Evolutionary conservation across 2,329 filamentous ascomycete genomes (phyloP).

Genomic region (Bimuria novae-zelandiae): DNA sequence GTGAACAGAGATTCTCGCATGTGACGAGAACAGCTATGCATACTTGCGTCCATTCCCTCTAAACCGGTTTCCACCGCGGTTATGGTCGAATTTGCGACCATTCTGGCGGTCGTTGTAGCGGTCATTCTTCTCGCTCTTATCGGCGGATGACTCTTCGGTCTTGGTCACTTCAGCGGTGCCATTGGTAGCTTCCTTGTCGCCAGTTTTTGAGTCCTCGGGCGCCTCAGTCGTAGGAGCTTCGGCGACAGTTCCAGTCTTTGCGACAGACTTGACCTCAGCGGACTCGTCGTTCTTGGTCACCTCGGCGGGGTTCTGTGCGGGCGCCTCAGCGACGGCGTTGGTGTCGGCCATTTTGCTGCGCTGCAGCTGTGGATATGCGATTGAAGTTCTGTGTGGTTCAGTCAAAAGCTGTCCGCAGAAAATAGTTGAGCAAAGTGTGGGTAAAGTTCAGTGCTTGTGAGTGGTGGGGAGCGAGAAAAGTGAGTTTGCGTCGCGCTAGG

Average conservation of each 20-base stretch:
- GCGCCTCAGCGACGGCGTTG: constrained; percentile 18
- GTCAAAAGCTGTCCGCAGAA: neutral
- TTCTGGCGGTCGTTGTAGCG: constrained; percentile 1
- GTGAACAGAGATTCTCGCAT: constrained; percentile 12
- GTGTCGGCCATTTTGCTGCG: constrained; percentile 30
- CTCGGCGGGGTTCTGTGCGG: constrained; percentile 26
- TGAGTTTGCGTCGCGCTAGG: constrained; percentile 18
- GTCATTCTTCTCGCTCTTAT: constrained; percentile 2
- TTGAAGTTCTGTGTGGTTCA: constrained; percentile 3
- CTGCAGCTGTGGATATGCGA: constrained; percentile 15
- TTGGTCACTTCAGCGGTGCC: constrained; percentile 22
- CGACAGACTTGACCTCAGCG: constrained; percentile 4
- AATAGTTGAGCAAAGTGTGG: neutral
- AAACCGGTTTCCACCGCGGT: constrained; percentile 19
- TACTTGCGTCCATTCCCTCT: constrained; percentile 20
- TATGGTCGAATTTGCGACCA: constrained; percentile 6
- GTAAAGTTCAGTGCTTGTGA: constrained; percentile 1
- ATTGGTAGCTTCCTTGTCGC: constrained; percentile 13
- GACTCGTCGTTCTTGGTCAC: constrained; percentile 16
- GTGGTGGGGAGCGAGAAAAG: constrained; percentile 9
- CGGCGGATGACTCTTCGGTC: constrained; percentile 19
- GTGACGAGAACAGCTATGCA: neutral
- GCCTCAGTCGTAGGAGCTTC: constrained; percentile 2
- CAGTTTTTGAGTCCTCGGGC: constrained; percentile 17
- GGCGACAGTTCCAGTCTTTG: neutral